phyloP scores from a whole-genome alignment of 495 filamentous ascomycete genomes.

The Aspergillus kassunensis region DNA sequence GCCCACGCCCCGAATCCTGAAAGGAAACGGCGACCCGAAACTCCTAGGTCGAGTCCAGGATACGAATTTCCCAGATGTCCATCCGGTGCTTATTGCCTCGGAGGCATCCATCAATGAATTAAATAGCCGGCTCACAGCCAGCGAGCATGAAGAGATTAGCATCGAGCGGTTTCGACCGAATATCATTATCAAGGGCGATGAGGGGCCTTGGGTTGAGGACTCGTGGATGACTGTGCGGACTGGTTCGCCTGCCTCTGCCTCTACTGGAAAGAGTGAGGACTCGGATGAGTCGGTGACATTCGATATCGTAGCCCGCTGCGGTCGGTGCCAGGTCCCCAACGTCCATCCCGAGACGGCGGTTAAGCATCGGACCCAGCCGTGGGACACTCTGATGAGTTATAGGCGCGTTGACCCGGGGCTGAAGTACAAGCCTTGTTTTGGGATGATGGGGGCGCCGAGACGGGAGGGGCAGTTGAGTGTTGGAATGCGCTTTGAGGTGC shows the following conservation, averaged over 20 bases:
- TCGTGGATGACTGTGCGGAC: slow-evolving; percentile 74
- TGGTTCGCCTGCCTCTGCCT: neutral
- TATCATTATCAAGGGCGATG: slow-evolving; percentile 66
- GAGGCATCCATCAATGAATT: slow-evolving; percentile 45
- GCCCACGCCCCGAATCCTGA: slow-evolving; percentile 35
- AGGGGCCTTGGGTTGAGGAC: slow-evolving; percentile 69
- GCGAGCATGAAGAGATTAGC: slow-evolving; percentile 29
- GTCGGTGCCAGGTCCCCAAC: slow-evolving; percentile 82
- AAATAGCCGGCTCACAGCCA: slow-evolving; percentile 24
- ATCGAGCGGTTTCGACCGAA: slow-evolving; percentile 77
- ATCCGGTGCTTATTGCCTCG: slow-evolving; percentile 49
- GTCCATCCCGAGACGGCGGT: slow-evolving; percentile 68
- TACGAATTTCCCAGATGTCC: slow-evolving; percentile 40
- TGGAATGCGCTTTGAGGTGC: slow-evolving; percentile 51
- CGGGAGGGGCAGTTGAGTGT: slow-evolving; percentile 49
- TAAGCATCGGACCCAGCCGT: slow-evolving; percentile 70
- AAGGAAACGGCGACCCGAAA: slow-evolving; percentile 35
- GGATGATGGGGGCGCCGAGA: slow-evolving; percentile 73
- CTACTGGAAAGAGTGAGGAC: slow-evolving; percentile 33
- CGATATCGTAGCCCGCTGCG: slow-evolving; percentile 67
- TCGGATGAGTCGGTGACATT: slow-evolving; percentile 16
- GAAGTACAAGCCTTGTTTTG: slow-evolving; percentile 68
- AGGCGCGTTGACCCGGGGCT: slow-evolving; percentile 73
- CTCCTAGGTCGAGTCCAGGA: slow-evolving; percentile 36
- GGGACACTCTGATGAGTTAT: slow-evolving; percentile 65